A percentile compares a stretch with the other conserved stretches of the same genome.
phyloP scores from a whole-genome alignment of 2,329 filamentous ascomycete species.

The Calonectria pteridis region DNA sequence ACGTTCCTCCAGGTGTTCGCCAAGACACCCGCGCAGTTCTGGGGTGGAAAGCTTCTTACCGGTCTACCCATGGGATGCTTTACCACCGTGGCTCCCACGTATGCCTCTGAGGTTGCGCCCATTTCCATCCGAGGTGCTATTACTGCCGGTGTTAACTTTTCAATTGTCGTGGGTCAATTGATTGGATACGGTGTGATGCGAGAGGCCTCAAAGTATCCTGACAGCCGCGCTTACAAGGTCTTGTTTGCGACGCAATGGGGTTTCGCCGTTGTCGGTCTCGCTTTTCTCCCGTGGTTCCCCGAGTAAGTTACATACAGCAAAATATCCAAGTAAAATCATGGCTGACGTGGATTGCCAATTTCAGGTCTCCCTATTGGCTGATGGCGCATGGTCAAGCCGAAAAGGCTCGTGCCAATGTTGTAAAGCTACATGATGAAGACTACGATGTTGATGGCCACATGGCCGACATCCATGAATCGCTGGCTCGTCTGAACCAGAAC shows the following conservation, averaged over 20 bases:
- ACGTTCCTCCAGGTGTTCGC: conserved; percentile 18
- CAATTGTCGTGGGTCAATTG: conserved; percentile 39
- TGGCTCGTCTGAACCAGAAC: not conserved
- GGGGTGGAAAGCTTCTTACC: conserved; percentile 16
- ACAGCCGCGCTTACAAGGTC: conserved; percentile 39
- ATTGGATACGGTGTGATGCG: conserved; percentile 39
- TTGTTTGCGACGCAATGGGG: conserved; percentile 50
- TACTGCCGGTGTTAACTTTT: conserved; percentile 41
- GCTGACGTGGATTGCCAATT: not conserved
- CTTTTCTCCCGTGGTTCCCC: conserved; percentile 48
- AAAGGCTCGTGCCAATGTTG: conserved; percentile 48
- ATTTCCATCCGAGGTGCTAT: conserved; percentile 40
- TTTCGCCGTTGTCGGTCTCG: conserved; percentile 43
- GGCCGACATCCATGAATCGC: conserved; percentile 41
- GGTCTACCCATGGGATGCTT: conserved; percentile 34
- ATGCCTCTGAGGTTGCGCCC: conserved; percentile 42
- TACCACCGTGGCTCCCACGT: conserved; percentile 36
- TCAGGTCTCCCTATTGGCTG: conserved; percentile 46
- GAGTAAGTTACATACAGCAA: conserved; percentile 36
- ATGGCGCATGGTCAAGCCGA: conserved; percentile 44
- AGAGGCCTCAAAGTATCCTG: conserved; percentile 42
- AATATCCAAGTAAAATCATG: not conserved
- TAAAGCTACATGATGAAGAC: conserved; percentile 42
- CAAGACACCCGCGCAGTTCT: conserved; percentile 3
- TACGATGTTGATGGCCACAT: conserved; percentile 49